Percentiles rank a stretch among this genome's conserved stretches.
phyloP scores from a whole-genome alignment of 768 basidiomycete genomes.

The Boletus speciosus region DNA sequence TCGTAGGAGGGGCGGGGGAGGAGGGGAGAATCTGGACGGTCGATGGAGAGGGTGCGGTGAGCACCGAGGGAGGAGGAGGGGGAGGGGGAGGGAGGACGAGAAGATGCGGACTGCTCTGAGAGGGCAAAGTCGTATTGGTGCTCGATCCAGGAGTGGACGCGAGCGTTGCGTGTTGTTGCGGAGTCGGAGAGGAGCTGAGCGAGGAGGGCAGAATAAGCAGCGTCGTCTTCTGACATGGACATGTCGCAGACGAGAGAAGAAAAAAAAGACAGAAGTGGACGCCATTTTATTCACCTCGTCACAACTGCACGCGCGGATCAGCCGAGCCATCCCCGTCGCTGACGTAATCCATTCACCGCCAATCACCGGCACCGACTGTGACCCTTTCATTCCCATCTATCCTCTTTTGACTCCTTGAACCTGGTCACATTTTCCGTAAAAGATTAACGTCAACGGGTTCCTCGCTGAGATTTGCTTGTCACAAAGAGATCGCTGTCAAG shows the following conservation, averaged over 20 bases:
- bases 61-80: constrained; percentile 33
- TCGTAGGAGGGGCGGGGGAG: constrained; percentile 30
- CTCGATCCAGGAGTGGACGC: constrained; percentile 34
- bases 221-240: constrained; percentile 32
- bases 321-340: constrained; percentile 15
- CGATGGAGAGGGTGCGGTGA: constrained; percentile 16
- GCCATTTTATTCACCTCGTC: constrained; percentile 20
- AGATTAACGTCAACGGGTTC: constrained; percentile 10
- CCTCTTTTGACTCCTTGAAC: constrained; percentile 5
- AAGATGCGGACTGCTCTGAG: constrained; percentile 18
- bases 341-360: constrained; percentile 9
- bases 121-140: constrained; percentile 36
- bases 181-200: constrained; percentile 27
- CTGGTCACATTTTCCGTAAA: not conserved
- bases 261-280: constrained; percentile 1
- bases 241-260: not conserved
- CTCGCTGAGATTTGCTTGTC: constrained; percentile 11
- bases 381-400: constrained; percentile 11
- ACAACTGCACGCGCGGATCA: constrained; percentile 13
- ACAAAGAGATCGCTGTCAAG: not conserved
- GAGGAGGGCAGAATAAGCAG: constrained; percentile 28
- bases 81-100: constrained; percentile 25
- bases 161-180: constrained; percentile 22
- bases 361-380: constrained; percentile 8
- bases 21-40: constrained; percentile 31